Evolutionary conservation across 1,139 yeast genomes (phyloP), one percentile per base, ranked within the genome.

Genomic region (Hyphopichia fennica): DNA sequence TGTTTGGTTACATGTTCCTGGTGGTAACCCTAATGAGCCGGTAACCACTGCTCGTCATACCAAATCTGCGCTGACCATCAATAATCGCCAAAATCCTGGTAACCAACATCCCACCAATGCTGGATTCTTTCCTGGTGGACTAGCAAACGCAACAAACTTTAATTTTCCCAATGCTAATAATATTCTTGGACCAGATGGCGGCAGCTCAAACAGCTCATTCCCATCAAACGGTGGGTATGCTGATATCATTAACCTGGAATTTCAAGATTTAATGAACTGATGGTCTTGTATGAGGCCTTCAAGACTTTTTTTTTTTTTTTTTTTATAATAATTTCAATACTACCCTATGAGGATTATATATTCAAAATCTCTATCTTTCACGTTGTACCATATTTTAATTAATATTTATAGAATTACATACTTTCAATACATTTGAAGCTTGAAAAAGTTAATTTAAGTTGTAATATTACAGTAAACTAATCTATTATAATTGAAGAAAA

Each of bases 1-100:
- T 13, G 85, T 75, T 57, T 85, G 93, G 93, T 61, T 84, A 40
- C 63, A 58, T 45, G 57, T 57, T 13, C 49, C 63, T 9, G 60
- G 58, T 3, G 58, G 56, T 8, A 54, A 50, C 35, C 58, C 56
- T 14, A 53, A 53, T 37, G 62, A 58, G 39, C 57, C 58, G 2
- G 51, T 59, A 4, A 47, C 50, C 16, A 34, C 33, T 17, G 30
- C 31, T 16, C 35, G 40, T n/a, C 35, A 38, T 17, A n/a, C 36
- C 18, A 31, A 32, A 17, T 32, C 35, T 10, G 29, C 39, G 11
- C 32, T 37, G 33, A 37, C 28, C 18, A 9, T 35, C 8, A 35
- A 35, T 11, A 11, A 25, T 4, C 28, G 28, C 13, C 28, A 11
- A 25, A 14, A n/a, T n/a, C 6, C 5, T 14, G 13, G 16, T n/a